Evolutionary conservation across 805 yeast species (phyloP).

Genomic region (Barnettozyma salicaria): DNA sequence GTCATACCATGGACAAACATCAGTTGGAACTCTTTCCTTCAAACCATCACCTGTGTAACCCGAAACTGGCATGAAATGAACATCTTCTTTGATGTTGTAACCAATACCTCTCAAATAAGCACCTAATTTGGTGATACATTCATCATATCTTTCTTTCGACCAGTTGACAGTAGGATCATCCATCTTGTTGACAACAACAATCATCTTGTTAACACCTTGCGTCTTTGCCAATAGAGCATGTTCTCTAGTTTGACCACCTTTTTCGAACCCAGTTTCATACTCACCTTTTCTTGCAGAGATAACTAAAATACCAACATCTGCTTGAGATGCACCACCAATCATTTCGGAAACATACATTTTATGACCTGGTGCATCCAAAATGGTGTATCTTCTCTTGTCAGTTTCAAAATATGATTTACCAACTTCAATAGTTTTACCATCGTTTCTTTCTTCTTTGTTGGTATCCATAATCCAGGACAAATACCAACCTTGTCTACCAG

Average conservation of each 20-base stretch:
- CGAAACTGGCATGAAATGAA: slow-evolving; percentile 92
- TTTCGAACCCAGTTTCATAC: slow-evolving; percentile 98
- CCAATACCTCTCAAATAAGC: slow-evolving; percentile 83
- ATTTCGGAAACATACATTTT: slow-evolving; percentile 97
- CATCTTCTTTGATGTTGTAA: slow-evolving; percentile 76
- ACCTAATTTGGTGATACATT: slow-evolving; percentile 81
- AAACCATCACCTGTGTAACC: slow-evolving; percentile 97
- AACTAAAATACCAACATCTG: slow-evolving; percentile 96
- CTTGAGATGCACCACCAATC: slow-evolving; percentile 99
- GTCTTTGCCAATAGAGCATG: slow-evolving; percentile 97
- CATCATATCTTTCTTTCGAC: slow-evolving; percentile 95
- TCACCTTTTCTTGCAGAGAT: slow-evolving; percentile 99
- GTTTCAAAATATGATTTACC: slow-evolving; percentile 98
- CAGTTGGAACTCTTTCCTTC: slow-evolving; percentile 71
- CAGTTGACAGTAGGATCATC: slow-evolving; percentile 96
- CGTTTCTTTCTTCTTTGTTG: slow-evolving; percentile 96
- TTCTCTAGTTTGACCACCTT: slow-evolving; percentile 98
- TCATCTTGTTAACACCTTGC: slow-evolving; percentile 91
- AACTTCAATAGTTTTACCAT: slow-evolving; percentile 98
- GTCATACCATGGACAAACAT: slow-evolving; percentile 84
- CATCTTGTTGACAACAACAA: slow-evolving; percentile 97
- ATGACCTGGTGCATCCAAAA: slow-evolving; percentile 99
- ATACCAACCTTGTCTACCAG: slow-evolving; percentile 99
- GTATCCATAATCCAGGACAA: slow-evolving; percentile 99
- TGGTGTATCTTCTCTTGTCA: slow-evolving; percentile 95